phyloP scores from a whole-genome alignment of 345 rosid genomes.

The Gossypium arboreum region DNA sequence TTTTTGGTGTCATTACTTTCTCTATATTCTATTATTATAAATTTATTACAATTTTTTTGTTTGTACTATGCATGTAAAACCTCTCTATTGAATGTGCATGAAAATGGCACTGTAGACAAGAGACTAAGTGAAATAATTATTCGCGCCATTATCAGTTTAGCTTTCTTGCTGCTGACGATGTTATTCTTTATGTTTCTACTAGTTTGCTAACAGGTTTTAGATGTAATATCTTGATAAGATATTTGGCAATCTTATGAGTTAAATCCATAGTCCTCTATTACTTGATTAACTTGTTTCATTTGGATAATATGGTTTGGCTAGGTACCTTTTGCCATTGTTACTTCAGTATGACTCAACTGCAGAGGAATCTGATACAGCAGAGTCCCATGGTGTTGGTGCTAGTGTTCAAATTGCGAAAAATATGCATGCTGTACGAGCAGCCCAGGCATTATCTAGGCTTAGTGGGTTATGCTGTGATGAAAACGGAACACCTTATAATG shows the following conservation, averaged over 20 bases:
- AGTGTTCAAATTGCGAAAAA: conserved; percentile 97
- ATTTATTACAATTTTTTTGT: background rate
- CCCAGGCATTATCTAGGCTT: conserved; percentile 87
- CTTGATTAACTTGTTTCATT: background rate
- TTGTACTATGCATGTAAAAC: background rate
- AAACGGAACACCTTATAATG: conserved; percentile 65
- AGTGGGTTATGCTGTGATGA: conserved; percentile 72
- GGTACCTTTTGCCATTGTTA: conserved; percentile 92
- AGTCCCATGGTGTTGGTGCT: conserved; percentile 92
- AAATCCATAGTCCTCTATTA: conserved; percentile 1
- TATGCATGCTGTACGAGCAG: conserved; percentile 82
- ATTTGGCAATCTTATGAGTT: background rate
- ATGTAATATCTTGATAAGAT: conserved; percentile 1
- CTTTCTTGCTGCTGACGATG: conserved; percentile 5
- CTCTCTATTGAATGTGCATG: background rate
- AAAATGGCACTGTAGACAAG: background rate
- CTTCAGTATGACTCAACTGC: conserved; percentile 99
- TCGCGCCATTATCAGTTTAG: background rate
- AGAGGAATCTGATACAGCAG: conserved; percentile 66
- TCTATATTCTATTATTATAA: background rate
- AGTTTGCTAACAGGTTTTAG: background rate
- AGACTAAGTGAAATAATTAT: background rate
- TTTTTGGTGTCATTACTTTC: background rate
- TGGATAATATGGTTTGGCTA: conserved; percentile 32
- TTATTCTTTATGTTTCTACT: background rate